Evolutionary conservation across 2,329 filamentous ascomycete genomes (phyloP).

Genomic region (Fusarium continuum): DNA sequence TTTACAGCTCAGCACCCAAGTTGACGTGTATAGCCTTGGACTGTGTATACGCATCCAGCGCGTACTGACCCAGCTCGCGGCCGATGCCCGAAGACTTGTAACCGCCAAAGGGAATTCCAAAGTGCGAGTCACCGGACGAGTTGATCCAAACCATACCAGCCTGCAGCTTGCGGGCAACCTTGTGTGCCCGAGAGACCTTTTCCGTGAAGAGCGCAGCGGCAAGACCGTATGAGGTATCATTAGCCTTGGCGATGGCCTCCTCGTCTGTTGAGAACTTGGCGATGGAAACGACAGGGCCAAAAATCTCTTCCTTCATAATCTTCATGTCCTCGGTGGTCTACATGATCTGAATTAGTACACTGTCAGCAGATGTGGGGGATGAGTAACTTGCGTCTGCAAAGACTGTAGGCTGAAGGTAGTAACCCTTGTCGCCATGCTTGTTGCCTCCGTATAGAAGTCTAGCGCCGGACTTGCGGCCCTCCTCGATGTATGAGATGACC

Average conservation of each 20-base stretch:
- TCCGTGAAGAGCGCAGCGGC: slow-evolving; percentile 65
- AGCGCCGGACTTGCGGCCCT: slow-evolving; percentile 70
- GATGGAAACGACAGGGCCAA: slow-evolving; percentile 44
- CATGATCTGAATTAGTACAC: not conserved
- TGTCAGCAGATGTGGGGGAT: slow-evolving; percentile 25
- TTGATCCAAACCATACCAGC: slow-evolving; percentile 58
- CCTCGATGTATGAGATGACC: slow-evolving; percentile 71
- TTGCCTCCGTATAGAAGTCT: slow-evolving; percentile 57
- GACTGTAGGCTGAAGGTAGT: slow-evolving; percentile 42
- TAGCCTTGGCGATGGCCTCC: slow-evolving; percentile 43
- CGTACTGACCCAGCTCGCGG: slow-evolving; percentile 40
- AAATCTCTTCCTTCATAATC: slow-evolving; percentile 46
- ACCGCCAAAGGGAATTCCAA: slow-evolving; percentile 45
- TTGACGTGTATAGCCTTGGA: slow-evolving; percentile 42
- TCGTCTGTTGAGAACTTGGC: slow-evolving; percentile 38
- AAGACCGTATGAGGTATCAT: slow-evolving; percentile 62
- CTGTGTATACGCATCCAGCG: slow-evolving; percentile 42
- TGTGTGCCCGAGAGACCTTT: slow-evolving; percentile 55
- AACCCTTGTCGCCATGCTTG: slow-evolving; percentile 39
- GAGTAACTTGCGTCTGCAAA: slow-evolving; percentile 41
- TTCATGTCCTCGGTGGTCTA: slow-evolving; percentile 41
- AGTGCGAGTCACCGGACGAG: slow-evolving; percentile 41
- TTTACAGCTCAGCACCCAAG: slow-evolving; percentile 28
- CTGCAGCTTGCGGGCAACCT: slow-evolving; percentile 59
- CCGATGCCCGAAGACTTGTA: slow-evolving; percentile 42